Evolutionary conservation across 805 yeast genomes (phyloP).

Genomic region (Yamadazyma nakazawae): DNA sequence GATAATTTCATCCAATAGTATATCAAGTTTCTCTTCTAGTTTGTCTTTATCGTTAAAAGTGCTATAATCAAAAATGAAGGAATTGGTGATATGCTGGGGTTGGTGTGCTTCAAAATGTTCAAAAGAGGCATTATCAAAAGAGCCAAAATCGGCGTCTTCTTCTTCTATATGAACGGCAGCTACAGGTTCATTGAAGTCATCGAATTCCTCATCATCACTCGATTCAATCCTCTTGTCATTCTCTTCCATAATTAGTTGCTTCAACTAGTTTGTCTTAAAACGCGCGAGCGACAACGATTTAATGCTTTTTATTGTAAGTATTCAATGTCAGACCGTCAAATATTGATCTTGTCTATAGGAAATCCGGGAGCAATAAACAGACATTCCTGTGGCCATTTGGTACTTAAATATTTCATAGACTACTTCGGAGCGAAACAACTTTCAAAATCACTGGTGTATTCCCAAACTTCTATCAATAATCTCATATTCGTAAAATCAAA

Average conservation of each 20-base stretch:
- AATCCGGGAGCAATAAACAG: constrained; percentile 39
- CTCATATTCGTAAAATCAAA: constrained; percentile 34
- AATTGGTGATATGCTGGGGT: neutral
- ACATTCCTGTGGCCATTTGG: constrained; percentile 41
- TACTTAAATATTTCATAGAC: constrained; percentile 23
- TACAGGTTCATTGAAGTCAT: constrained; percentile 10
- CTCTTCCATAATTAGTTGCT: neutral
- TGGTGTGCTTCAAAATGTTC: constrained; percentile 19
- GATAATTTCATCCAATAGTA: neutral
- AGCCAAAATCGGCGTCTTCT: constrained; percentile 37
- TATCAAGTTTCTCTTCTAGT: neutral
- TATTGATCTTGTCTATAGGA: constrained; percentile 29
- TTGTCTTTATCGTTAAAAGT: neutral
- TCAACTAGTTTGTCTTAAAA: neutral
- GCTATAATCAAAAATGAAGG: neutral
- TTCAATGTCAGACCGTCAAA: constrained; percentile 1
- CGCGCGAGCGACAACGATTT: constrained; percentile 1
- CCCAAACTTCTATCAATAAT: constrained; percentile 21
- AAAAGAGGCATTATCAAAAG: constrained; percentile 34
- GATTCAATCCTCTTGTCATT: neutral
- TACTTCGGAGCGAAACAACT: constrained; percentile 28
- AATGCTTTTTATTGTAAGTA: neutral
- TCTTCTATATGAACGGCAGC: constrained; percentile 21
- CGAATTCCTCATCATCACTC: constrained; percentile 5
- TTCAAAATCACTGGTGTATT: constrained; percentile 26